phyloP scores from a whole-genome alignment of 2,329 filamentous ascomycete genomes.

The Paraphoma sp. region DNA sequence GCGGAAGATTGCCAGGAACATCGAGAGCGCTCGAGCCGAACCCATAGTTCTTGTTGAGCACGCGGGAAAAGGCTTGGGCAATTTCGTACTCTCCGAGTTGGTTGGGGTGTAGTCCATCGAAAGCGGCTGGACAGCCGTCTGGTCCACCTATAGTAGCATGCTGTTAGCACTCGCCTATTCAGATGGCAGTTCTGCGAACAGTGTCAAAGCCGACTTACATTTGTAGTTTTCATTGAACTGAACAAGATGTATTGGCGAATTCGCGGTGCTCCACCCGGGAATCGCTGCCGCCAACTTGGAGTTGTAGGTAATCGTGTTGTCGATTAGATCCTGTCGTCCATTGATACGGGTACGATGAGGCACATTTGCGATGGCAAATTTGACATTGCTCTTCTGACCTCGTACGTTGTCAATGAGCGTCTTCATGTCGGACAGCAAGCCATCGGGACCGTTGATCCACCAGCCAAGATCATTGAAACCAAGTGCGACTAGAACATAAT shows the following conservation, averaged over 20 bases:
- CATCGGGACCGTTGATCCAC: constrained; percentile 11
- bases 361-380: constrained; percentile 12
- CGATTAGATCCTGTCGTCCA: constrained; percentile 11
- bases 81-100: constrained; percentile 14
- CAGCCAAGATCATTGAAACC: constrained; percentile 15
- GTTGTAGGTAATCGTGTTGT: constrained; percentile 11
- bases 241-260: constrained; percentile 4
- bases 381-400: constrained; percentile 3
- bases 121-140: constrained; percentile 4
- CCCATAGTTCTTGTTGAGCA: constrained; percentile 4
- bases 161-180: background rate
- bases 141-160: background rate
- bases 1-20: constrained; percentile 6
- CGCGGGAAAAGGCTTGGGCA: constrained; percentile 8
- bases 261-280: constrained; percentile 1
- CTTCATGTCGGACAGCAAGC: constrained; percentile 6
- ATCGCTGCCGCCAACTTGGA: background rate
- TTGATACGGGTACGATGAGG: constrained; percentile 4
- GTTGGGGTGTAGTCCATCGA: constrained; percentile 14
- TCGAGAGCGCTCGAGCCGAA: constrained; percentile 1
- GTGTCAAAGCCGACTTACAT: background rate
- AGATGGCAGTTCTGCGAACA: background rate
- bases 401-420: constrained; percentile 6
- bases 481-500: constrained; percentile 9
- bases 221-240: constrained; percentile 6